phyloP scores from a whole-genome alignment of 176 grass and related monocot species.

The Pontederia paniculata region DNA sequence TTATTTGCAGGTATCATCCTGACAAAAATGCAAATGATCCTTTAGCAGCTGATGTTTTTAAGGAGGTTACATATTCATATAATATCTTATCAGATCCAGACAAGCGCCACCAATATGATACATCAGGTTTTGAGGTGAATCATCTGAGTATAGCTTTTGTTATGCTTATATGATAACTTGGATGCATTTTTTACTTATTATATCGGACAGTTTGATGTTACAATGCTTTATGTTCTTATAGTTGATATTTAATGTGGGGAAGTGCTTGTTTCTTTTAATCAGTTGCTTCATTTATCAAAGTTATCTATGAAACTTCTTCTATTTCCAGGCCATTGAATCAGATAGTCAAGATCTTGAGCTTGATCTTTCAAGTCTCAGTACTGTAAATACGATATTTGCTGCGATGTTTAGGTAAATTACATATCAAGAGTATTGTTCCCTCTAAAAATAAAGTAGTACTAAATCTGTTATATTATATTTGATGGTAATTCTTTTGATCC shows the following conservation, averaged over 20 bases:
- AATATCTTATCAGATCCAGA: slow-evolving; percentile 80
- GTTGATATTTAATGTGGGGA: no score
- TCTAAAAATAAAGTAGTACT: background rate
- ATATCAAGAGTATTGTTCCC: background rate
- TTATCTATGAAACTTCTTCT: background rate
- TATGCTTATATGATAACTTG: no score
- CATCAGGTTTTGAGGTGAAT: slow-evolving; percentile 82
- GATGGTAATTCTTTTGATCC: background rate
- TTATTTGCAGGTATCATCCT: slow-evolving; percentile 62
- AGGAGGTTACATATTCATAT: slow-evolving; percentile 93
- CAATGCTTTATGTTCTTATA: no score
- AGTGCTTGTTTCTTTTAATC: background rate
- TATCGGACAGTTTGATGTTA: no score
- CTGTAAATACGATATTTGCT: slow-evolving; percentile 92
- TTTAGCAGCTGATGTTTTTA: slow-evolving; percentile 64
- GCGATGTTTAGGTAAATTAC: slow-evolving; percentile 79
- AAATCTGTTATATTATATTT: slow-evolving; percentile 10
- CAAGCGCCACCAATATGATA: slow-evolving; percentile 77
- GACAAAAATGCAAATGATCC: slow-evolving; percentile 96
- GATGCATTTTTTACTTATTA: no score
- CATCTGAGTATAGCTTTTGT: background rate
- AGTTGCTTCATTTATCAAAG: background rate
- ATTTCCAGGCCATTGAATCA: slow-evolving; percentile 65
- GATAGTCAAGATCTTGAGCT: slow-evolving; percentile 96
- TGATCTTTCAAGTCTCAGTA: slow-evolving; percentile 87